Base-by-base conservation (phyloP, 2,329 filamentous ascomycete species). In the Sarocladium strictum region DNA sequence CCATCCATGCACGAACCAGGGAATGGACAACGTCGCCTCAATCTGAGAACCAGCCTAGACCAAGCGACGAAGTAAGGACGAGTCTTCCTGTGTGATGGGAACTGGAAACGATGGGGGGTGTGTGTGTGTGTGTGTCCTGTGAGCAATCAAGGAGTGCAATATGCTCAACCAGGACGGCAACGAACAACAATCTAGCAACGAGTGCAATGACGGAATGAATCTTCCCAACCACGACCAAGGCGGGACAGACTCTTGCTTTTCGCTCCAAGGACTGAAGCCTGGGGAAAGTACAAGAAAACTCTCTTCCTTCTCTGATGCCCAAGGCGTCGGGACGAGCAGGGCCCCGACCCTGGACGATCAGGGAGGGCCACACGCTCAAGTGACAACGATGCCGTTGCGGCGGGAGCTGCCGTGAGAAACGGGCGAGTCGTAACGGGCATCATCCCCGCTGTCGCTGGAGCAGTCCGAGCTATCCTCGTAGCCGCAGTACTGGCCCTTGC, bases 401-500 rank as follows among this genome's bases (percentile, higher is more conserved):
- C 84, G 81, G 59, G 80, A 76, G 67, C 72, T 75, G 71, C 74
- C 74, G 62, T 72, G 69, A 62, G 76, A 70, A 9, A 23, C 62
- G 41, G 60, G 57, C 37, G 57, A 57, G 49, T 61, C 59, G 57
- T 64, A 61, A 58, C 66, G 63, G 40, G 61, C 62, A 55, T 85
- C 83, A 57, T 74, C 73, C 60, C 81, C 81, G 64, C 85, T 82
- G 59, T 86, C 85, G 64, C 66, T 87, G 62, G 85, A 90, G 78
- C 86, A 90, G 55, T 83, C 81, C 53, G 76, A 81, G 47, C 47
- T 81, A 58, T 87, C 84, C 65, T 89, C 86, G 75, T 89, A 94
- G 66, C 90, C 89, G 74, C 93, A 97, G 69, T 90, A 86, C 58
- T 85, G 78, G 63, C 93, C 93, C 63, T 91, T 91, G 68, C 93